Conservation (phyloP, 495 filamentous ascomycete genomes). For the Daldinia loculata region DNA sequence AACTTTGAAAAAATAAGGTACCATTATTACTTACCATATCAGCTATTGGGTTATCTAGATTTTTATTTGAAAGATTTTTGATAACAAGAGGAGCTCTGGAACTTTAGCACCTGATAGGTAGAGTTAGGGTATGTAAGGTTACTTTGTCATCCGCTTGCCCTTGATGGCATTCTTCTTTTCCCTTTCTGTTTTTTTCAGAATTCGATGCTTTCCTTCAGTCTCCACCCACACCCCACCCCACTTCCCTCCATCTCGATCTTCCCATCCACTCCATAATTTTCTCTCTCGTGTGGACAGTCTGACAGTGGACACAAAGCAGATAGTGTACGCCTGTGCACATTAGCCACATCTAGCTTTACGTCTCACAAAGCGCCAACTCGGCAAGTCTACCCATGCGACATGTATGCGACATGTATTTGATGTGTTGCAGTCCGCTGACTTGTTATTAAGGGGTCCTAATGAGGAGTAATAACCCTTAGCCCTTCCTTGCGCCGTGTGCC, state of each 20-base stretch:
- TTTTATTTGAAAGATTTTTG: not conserved
- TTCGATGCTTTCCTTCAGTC: slow-evolving; percentile 33
- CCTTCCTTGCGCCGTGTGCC: not conserved
- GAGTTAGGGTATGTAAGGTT: not conserved
- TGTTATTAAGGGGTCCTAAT: slow-evolving; percentile 28
- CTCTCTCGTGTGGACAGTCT: slow-evolving; percentile 23
- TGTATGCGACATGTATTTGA: not conserved
- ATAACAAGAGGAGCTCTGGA: not conserved
- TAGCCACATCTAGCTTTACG: slow-evolving; percentile 32
- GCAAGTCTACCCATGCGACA: slow-evolving; percentile 31
- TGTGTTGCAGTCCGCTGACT: slow-evolving; percentile 27
- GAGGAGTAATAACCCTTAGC: not conserved
- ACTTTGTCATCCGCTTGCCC: not conserved
- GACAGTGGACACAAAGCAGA: slow-evolving; percentile 31
- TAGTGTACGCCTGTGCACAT: slow-evolving; percentile 29
- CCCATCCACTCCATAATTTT: slow-evolving; percentile 20
- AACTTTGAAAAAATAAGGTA: not conserved
- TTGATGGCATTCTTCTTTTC: slow-evolving; percentile 42
- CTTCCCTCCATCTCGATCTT: slow-evolving; percentile 41
- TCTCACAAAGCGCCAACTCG: slow-evolving; percentile 36
- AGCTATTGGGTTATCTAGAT: not conserved
- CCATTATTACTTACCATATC: not conserved
- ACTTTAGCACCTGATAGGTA: not conserved
- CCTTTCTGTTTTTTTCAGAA: slow-evolving; percentile 42
- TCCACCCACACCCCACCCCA: slow-evolving; percentile 27